Percentiles rank a stretch among this genome's conserved stretches.
These are phyloP conservation scores for Huntiella moniliformis DNA, from an alignment of 2,329 filamentous ascomycete species.

Conservation along the genomic window DNA sequence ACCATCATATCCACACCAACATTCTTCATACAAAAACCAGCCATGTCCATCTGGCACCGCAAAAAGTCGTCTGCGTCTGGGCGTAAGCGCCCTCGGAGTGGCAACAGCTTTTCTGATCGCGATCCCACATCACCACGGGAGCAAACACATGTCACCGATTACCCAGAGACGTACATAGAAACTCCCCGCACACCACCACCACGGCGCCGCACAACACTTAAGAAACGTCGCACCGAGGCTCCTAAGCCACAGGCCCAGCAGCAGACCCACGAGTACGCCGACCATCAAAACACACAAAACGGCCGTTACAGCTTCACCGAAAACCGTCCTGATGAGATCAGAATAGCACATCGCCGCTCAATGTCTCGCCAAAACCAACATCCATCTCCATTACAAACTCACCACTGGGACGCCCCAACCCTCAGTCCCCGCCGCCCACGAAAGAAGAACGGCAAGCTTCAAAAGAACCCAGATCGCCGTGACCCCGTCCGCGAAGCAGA, in stretches of 20 bases:
- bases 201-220: conserved; percentile 15
- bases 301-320: conserved; percentile 45
- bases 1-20: neutral
- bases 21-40: neutral
- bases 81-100: conserved; percentile 36
- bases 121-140: conserved; percentile 19
- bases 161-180: conserved; percentile 16
- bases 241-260: conserved; percentile 22
- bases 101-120: conserved; percentile 35
- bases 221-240: conserved; percentile 27
- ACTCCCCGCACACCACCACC: conserved; percentile 12
- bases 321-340: conserved; percentile 35
- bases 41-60: conserved; percentile 14
- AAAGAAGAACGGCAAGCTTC: conserved; percentile 5
- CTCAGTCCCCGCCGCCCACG: conserved; percentile 7
- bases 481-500: conserved; percentile 70
- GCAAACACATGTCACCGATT: conserved; percentile 17
- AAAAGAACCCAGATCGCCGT: conserved; percentile 3
- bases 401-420: conserved; percentile 6
- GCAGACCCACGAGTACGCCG: neutral
- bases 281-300: conserved; percentile 15
- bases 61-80: conserved; percentile 23
- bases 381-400: neutral
- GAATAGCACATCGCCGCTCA: conserved; percentile 17
- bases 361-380: conserved; percentile 8